Conservation (phyloP, 2,329 filamentous ascomycete species). For the Hypoxylon rubiginosum region DNA sequence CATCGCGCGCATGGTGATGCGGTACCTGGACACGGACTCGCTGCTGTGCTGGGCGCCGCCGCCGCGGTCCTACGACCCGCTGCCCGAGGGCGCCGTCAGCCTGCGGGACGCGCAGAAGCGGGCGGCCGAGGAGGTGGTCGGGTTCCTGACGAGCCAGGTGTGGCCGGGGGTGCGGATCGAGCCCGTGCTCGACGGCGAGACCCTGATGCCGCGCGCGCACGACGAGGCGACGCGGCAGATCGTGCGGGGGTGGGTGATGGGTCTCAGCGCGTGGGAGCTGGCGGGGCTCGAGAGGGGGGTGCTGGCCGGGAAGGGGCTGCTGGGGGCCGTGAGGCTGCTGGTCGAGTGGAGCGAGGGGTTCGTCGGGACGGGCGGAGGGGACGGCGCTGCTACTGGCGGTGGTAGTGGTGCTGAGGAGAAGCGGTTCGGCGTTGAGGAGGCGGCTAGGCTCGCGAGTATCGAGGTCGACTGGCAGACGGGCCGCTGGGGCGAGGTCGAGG, state of each 20-base stretch:
- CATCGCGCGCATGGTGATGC: conserved; percentile 78
- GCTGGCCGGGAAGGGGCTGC: conserved; percentile 87
- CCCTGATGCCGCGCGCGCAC: conserved; percentile 82
- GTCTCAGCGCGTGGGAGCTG: conserved; percentile 82
- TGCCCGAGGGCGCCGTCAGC: conserved; percentile 60
- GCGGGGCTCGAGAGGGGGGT: conserved; percentile 87
- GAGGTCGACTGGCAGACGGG: conserved; percentile 92
- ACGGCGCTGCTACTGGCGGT: conserved; percentile 32
- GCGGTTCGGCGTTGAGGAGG: conserved; percentile 85
- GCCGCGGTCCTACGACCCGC: conserved; percentile 61
- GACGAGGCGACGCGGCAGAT: conserved; percentile 80
- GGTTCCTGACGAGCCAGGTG: conserved; percentile 76
- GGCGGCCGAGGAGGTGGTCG: conserved; percentile 77
- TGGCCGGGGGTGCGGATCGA: conserved; percentile 86
- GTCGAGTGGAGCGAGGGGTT: conserved; percentile 89
- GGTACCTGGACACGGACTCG: conserved; percentile 92
- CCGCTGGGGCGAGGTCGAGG: conserved; percentile 96
- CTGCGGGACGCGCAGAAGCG: conserved; percentile 80
- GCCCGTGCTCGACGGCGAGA: conserved; percentile 83
- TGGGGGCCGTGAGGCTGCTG: conserved; percentile 81
- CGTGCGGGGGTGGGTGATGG: conserved; percentile 81
- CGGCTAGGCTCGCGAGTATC: conserved; percentile 79
- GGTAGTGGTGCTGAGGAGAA: conserved; percentile 49
- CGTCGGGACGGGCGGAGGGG: conserved; percentile 61
- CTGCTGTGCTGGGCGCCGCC: conserved; percentile 87